Evolutionary conservation across 345 rosid species (phyloP).

Genomic region (Gossypium longicalyx): DNA sequence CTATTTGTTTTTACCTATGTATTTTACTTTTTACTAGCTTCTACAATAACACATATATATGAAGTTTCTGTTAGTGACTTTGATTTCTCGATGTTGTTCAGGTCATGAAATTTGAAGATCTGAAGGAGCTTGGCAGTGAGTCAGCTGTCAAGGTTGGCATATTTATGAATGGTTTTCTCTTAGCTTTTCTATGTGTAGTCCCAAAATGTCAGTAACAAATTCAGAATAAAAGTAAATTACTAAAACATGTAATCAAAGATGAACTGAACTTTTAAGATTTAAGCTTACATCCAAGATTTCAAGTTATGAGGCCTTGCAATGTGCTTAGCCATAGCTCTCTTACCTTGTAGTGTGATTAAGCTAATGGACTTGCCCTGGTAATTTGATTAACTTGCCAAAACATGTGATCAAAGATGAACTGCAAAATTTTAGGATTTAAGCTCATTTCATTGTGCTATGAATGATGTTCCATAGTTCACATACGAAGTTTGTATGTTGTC

Average conservation of each 20-base stretch:
- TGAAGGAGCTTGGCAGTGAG: slow-evolving; percentile 87
- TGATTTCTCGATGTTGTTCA: slow-evolving; percentile 19
- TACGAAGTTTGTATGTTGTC: neutral
- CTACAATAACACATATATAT: neutral
- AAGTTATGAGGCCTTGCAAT: neutral
- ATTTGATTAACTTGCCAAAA: no score
- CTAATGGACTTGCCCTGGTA: neutral
- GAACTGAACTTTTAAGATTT: neutral
- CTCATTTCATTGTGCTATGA: neutral
- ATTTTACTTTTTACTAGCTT: neutral
- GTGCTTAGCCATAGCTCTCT: neutral
- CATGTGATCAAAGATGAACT: neutral
- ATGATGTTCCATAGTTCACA: neutral
- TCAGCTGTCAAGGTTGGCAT: slow-evolving; percentile 65
- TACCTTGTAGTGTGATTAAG: neutral
- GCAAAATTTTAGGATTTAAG: neutral
- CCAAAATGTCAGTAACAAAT: neutral
- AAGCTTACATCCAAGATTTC: neutral
- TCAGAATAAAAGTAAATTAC: neutral
- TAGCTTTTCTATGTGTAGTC: neutral
- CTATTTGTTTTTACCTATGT: neutral
- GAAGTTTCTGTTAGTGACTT: slow-evolving; percentile 11
- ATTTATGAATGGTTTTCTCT: neutral
- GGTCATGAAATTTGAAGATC: slow-evolving; percentile 98
- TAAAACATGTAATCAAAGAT: neutral